Percentiles rank a stretch among this genome's conserved stretches.
Conservation (phyloP, 148 eudicot species). For the Spergularia bocconei region DNA sequence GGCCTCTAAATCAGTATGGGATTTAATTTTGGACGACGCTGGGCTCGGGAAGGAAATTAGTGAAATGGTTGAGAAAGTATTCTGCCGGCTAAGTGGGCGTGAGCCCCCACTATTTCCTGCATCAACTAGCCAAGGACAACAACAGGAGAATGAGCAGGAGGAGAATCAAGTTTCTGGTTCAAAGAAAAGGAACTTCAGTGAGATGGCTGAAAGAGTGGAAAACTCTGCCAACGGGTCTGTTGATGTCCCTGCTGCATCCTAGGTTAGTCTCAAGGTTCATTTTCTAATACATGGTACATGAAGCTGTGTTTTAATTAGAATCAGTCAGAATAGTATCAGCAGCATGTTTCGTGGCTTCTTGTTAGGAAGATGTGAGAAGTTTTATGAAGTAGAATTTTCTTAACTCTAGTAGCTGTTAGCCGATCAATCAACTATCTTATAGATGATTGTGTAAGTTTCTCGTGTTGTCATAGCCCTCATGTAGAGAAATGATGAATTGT, state of each 20-base stretch:
- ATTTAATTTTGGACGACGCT: constrained; percentile 67
- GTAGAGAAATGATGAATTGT: neutral
- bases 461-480: constrained; percentile 1
- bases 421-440: neutral
- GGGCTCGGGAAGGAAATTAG: constrained; percentile 83
- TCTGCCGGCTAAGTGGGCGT: constrained; percentile 80
- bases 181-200: constrained; percentile 62
- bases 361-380: neutral
- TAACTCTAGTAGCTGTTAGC: neutral
- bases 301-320: neutral
- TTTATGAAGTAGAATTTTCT: neutral
- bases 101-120: constrained; percentile 73
- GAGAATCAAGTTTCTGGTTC: constrained; percentile 42
- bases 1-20: constrained; percentile 97
- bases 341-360: neutral
- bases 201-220: constrained; percentile 44
- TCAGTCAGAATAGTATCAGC: neutral
- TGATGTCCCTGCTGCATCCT: constrained; percentile 24
- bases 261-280: constrained; percentile 17
- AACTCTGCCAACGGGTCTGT: constrained; percentile 30
- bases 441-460: neutral
- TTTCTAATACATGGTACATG: constrained; percentile 13
- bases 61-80: constrained; percentile 86
- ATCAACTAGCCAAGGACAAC: constrained; percentile 37
- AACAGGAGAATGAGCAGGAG: constrained; percentile 40